Conservation (phyloP, 2,329 filamentous ascomycete genomes). For the Aureobasidium sp. region DNA sequence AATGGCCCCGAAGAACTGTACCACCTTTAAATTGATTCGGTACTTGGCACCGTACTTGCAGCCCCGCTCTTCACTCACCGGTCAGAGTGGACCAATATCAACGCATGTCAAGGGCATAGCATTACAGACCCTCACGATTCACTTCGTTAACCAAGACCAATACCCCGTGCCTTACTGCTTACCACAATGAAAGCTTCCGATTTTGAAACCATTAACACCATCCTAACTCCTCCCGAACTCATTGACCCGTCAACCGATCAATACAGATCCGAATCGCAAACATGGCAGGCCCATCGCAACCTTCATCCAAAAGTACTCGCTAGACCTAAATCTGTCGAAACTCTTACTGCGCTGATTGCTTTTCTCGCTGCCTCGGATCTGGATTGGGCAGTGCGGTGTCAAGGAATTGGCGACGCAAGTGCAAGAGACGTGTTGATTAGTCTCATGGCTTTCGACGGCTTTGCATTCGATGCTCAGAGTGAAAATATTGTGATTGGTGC, state of each 20-base stretch:
- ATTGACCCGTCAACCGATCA: not conserved
- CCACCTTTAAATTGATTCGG: not conserved
- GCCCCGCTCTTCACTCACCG: not conserved
- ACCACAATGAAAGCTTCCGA: not conserved
- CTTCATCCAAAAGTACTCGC: conserved; percentile 2
- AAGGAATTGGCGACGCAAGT: conserved; percentile 32
- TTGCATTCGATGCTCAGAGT: conserved; percentile 27
- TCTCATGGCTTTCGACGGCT: conserved; percentile 32
- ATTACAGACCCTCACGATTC: too few species aligned
- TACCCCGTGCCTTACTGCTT: too few species aligned
- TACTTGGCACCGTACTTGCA: not conserved
- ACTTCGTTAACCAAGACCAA: too few species aligned
- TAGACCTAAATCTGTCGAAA: not conserved
- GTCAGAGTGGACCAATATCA: not conserved
- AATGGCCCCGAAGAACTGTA: too few species aligned
- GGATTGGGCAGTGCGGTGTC: conserved; percentile 33
- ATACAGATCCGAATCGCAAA: conserved; percentile 3
- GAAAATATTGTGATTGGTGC: conserved; percentile 31
- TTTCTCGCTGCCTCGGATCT: conserved; percentile 22
- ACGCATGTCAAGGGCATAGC: too few species aligned
- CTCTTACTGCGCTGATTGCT: not conserved
- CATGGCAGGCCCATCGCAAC: conserved; percentile 9
- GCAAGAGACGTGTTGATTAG: conserved; percentile 33
- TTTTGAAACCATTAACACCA: not conserved
- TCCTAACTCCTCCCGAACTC: not conserved